A percentile compares a stretch with the other conserved stretches of the same genome.
Evolutionary conservation across 2,329 filamentous ascomycete species (phyloP).

Genomic region (Juglanconis sp.): DNA sequence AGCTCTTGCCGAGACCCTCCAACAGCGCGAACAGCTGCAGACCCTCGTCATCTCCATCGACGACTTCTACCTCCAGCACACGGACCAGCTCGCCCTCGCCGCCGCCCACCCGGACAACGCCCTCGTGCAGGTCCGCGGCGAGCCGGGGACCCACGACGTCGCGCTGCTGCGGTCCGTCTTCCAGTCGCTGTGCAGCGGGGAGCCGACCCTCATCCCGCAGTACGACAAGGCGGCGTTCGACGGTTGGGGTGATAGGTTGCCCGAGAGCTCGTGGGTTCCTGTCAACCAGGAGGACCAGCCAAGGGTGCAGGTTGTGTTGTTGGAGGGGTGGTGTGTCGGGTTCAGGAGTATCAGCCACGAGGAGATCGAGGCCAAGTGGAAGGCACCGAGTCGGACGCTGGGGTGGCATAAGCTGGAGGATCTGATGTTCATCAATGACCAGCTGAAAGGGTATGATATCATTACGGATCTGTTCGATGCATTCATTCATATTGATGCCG

Average conservation of each 20-base stretch:
- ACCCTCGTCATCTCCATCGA: constrained; percentile 79
- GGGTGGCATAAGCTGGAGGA: constrained; percentile 46
- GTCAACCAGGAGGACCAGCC: constrained; percentile 51
- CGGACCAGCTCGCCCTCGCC: constrained; percentile 64
- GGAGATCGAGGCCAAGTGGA: constrained; percentile 51
- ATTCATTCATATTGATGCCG: constrained; percentile 64
- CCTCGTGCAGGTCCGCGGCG: constrained; percentile 76
- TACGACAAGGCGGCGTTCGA: constrained; percentile 81
- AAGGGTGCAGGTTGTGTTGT: constrained; percentile 64
- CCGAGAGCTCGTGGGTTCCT: constrained; percentile 57
- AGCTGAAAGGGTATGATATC: constrained; percentile 44
- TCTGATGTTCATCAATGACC: constrained; percentile 48
- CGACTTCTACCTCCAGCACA: constrained; percentile 80
- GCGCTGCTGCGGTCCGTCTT: constrained; percentile 63
- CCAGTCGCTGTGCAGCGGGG: constrained; percentile 47
- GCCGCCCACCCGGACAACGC: constrained; percentile 65
- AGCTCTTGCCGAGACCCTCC: constrained; percentile 60
- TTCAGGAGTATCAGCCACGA: constrained; percentile 62
- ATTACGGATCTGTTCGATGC: constrained; percentile 50
- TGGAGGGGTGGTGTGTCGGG: constrained; percentile 90
- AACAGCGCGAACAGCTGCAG: constrained; percentile 52
- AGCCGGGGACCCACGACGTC: constrained; percentile 81
- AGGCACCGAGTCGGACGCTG: constrained; percentile 47
- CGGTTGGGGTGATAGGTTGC: constrained; percentile 73
- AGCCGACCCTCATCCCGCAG: constrained; percentile 58